Conservation (phyloP, 345 rosid genomes). For the Brassica rapa region DNA sequence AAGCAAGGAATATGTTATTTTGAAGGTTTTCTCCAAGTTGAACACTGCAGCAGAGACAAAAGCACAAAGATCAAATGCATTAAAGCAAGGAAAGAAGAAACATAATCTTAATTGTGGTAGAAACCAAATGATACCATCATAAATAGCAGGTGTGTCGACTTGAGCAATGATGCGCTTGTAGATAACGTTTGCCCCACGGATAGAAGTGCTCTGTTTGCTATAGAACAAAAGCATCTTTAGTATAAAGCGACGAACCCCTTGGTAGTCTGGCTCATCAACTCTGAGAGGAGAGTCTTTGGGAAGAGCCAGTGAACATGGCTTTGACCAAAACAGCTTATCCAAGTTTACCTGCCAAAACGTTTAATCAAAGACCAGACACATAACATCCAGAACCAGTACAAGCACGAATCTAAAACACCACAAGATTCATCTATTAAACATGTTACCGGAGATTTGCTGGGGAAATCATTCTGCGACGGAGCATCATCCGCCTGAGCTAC, state of each 20-base stretch:
- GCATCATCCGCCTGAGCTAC: slow-evolving; percentile 42
- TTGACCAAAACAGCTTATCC: slow-evolving; percentile 81
- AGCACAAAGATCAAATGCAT: slow-evolving; percentile 4
- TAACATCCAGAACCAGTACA: not conserved
- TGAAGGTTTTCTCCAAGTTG: slow-evolving; percentile 93
- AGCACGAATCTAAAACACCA: slow-evolving; percentile 5
- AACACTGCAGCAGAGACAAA: slow-evolving; percentile 58
- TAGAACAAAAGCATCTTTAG: slow-evolving; percentile 76
- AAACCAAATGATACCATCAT: slow-evolving; percentile 58
- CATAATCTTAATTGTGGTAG: not conserved
- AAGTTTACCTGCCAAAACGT: slow-evolving; percentile 52
- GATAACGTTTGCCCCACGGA: slow-evolving; percentile 83
- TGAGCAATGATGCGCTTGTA: slow-evolving; percentile 65
- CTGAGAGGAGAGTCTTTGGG: slow-evolving; percentile 67
- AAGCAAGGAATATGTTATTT: slow-evolving; percentile 77
- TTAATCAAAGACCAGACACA: not conserved
- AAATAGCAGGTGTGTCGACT: slow-evolving; percentile 75
- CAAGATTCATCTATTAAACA: not conserved
- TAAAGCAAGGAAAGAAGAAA: not conserved
- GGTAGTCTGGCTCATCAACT: slow-evolving; percentile 73
- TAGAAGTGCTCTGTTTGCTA: slow-evolving; percentile 84
- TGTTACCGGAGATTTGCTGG: slow-evolving; percentile 50
- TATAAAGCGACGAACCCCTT: slow-evolving; percentile 58
- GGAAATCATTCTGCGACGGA: slow-evolving; percentile 35
- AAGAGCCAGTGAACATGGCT: slow-evolving; percentile 87